These are phyloP conservation scores for Neotropicomus parvogracilis DNA, from an alignment of 1,284 basidiomycete species.

Conservation along the genomic window DNA sequence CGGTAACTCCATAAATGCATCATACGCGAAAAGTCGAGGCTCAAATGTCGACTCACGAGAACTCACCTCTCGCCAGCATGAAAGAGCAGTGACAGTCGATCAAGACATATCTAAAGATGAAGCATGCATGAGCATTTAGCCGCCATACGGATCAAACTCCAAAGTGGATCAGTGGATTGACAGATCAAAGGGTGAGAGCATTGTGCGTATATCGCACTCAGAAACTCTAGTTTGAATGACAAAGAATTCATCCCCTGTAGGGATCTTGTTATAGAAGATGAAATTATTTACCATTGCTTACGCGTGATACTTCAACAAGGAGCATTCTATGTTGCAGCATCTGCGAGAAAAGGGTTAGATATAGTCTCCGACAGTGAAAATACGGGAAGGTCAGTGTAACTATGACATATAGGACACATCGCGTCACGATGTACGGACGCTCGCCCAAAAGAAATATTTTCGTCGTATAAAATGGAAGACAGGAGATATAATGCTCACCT, in stretches of 20 bases:
- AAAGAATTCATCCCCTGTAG: constrained; percentile 50
- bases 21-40: not conserved
- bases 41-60: not conserved
- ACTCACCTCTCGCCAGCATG: constrained; percentile 8
- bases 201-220: constrained; percentile 60
- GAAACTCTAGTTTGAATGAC: constrained; percentile 86
- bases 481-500: constrained; percentile 9
- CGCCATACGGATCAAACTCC: constrained; percentile 1
- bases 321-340: not conserved
- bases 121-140: constrained; percentile 4
- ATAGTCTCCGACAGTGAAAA: constrained; percentile 1
- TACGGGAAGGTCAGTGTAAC: constrained; percentile 74
- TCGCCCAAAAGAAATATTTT: constrained; percentile 47
- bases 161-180: constrained; percentile 58
- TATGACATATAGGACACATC: constrained; percentile 69
- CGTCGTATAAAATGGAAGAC: constrained; percentile 40
- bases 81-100: not conserved
- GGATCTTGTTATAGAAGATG: constrained; percentile 8
- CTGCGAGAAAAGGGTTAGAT: constrained; percentile 18
- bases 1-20: constrained; percentile 39
- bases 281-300: constrained; percentile 12
- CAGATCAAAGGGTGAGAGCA: constrained; percentile 60
- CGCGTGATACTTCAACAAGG: not conserved
- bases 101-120: not conserved
- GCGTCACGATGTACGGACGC: constrained; percentile 37